Percentiles rank a stretch among this genome's conserved stretches.
Conservation (phyloP, 1,284 basidiomycete genomes). For the Anthracocystis panici-leucophaei region DNA sequence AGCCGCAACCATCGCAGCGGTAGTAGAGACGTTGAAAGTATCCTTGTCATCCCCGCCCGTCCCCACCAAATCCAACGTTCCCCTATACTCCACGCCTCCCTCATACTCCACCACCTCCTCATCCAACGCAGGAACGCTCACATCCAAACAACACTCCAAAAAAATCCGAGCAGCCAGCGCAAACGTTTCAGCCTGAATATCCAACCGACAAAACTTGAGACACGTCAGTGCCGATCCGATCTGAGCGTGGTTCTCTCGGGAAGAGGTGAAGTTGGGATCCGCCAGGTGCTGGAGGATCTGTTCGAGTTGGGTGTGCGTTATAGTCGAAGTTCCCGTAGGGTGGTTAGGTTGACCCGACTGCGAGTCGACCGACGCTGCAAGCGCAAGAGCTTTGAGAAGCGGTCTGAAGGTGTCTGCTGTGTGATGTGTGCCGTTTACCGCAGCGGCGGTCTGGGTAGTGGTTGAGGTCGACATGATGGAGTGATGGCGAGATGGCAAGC, state of each 20-base stretch:
- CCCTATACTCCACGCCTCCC: slow-evolving; percentile 46
- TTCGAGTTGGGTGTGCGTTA: slow-evolving; percentile 48
- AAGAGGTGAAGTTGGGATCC: slow-evolving; percentile 63
- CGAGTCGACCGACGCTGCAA: slow-evolving; percentile 36
- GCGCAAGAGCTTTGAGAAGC: slow-evolving; percentile 57
- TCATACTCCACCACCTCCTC: slow-evolving; percentile 21
- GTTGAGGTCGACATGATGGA: slow-evolving; percentile 6
- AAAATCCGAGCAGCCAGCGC: slow-evolving; percentile 59
- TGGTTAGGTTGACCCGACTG: slow-evolving; percentile 44
- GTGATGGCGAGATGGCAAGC: slow-evolving; percentile 1
- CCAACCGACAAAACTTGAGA: slow-evolving; percentile 61
- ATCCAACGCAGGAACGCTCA: slow-evolving; percentile 35
- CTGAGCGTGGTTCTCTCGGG: slow-evolving; percentile 61
- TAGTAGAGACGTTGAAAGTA: slow-evolving; percentile 97
- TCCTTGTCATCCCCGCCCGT: slow-evolving; percentile 97
- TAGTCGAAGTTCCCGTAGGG: slow-evolving; percentile 39
- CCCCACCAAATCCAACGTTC: slow-evolving; percentile 73
- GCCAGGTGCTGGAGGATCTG: slow-evolving; percentile 62
- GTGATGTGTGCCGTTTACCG: slow-evolving; percentile 35
- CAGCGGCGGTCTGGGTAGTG: neutral
- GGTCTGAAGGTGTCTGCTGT: slow-evolving; percentile 62
- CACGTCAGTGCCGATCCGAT: slow-evolving; percentile 64
- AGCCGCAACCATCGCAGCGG: slow-evolving; percentile 92
- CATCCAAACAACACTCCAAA: slow-evolving; percentile 50
- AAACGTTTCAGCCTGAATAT: slow-evolving; percentile 57